Evolutionary conservation across 352 stramenopile species (phyloP), one percentile per base, ranked within the genome.

Genomic region (Globisporangium recalcitrans): DNA sequence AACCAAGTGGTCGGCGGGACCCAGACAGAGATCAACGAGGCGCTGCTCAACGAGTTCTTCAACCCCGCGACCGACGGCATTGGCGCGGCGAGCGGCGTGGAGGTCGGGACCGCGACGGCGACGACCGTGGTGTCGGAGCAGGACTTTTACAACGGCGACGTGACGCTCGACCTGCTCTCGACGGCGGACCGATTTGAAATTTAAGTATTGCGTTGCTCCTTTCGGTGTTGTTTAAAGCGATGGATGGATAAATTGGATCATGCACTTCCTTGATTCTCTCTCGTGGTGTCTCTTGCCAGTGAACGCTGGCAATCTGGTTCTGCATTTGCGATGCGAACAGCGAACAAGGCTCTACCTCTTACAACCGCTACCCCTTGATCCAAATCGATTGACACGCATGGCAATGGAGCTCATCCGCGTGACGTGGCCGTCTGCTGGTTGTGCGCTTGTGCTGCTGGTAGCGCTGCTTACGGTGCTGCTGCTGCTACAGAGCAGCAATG

Each of bases 131-230:
- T 85, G 66, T 80, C 77, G 34, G 77, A 71, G 49, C 77, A 83
- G 32, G 77, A 85, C 29, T 85, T 85, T 38, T 85, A 85, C 67
- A 85, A 71, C 63, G 60, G 57, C 26, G 42, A 73, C 60, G 62
- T 81, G 16, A 65, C 74, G 26, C 69, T 81, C 48, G 74, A 81
- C 58, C 59, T 81, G 42, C 63, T 85, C 42, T 71, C 70, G 51
- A 58, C 65, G 22, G 68, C 71, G n/a, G 68, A 82, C 47, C 72
- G 71, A 52, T 85, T 83, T 69, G 77, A 85, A 53, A 85, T 85
- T 53, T 85, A 75, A 73, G 53, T 58, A 42, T 38, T 48, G 29
- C 16, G 8, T 49, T 54, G 51, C 48, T 42, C 31, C 2, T 56
- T 31, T 51, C 49, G 2, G 8, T 52, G 49, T 58, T 42, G 48